Base-by-base conservation (phyloP, 768 basidiomycete species). In the Suillus variegatus region DNA sequence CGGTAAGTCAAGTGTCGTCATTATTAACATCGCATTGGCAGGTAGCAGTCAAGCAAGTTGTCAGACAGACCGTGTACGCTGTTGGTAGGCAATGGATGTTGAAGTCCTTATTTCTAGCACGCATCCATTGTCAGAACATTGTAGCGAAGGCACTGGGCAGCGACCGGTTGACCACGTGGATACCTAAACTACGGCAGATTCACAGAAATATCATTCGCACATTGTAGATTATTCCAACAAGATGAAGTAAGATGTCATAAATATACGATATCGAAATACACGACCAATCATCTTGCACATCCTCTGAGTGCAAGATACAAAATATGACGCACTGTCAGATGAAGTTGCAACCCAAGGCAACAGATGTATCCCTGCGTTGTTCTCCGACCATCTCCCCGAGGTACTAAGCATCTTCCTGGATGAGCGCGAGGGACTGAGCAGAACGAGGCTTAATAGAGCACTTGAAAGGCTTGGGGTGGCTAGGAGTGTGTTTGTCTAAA, bases 371-470 rank as follows among this genome's bases (percentile, higher is more conserved):
- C 52, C 52, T 54, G 16, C 10, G 32, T 35, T 18, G 32, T 14
- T 28, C 28, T 4, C 8, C 18, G 6, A 6, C 12, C 0, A 28
- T 18, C 22, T 40, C 14, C 12, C 47, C 0, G 20, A 46, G 44
- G 58, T 58, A 64, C 12, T 60, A 38, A 28, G 77, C 76, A 65
- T 82, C 83, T 35, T 78, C 73, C 51, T 82, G 80, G 49, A 85
- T 83, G 20, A 86, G 71, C 14, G 81, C 76, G 28, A 82, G 70
- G 4, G 84, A 81, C 67, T 80, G 81, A 64, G 82, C 79, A 8
- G 84, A 85, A 41, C 85, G 81, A 41, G 86, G 85, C 66, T 75
- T 81, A 65, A 87, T 81, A 28, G 77, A 73, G 72, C 86, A 87
- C 67, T 82, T 81, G 76, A 85, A 87, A 0, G 40, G 57, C 3